Percentiles rank a stretch among this genome's conserved stretches.
Evolutionary conservation across 306 rosid species (phyloP).

Genomic region (Hippophae gyantsensis): DNA sequence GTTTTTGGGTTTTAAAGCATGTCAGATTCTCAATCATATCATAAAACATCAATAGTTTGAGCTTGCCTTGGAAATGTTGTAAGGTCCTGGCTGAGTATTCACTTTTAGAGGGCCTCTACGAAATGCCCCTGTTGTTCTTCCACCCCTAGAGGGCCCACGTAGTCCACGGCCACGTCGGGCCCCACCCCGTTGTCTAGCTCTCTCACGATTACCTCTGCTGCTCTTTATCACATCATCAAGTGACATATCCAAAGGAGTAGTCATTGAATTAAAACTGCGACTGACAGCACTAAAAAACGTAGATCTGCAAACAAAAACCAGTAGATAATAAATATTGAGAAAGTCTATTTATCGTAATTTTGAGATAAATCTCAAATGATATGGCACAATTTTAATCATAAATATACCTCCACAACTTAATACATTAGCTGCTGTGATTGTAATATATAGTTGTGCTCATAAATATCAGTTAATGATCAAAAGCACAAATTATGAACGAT

Average conservation of each 20-base stretch:
- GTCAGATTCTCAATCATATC: conserved; percentile 70
- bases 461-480: too few species aligned
- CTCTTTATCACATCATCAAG: conserved; percentile 81
- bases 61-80: conserved; percentile 99
- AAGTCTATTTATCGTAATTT: not conserved
- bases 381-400: not conserved
- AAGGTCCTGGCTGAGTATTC: conserved; percentile 59
- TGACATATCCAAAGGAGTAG: conserved; percentile 82
- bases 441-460: too few species aligned
- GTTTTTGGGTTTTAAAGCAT: conserved; percentile 31
- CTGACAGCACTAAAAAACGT: not conserved
- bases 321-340: not conserved
- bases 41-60: conserved; percentile 61
- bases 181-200: conserved; percentile 72
- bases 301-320: conserved; percentile 8
- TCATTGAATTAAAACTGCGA: conserved; percentile 26
- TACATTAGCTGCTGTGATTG: too few species aligned
- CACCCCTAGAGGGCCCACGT: conserved; percentile 38
- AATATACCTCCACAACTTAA: too few species aligned
- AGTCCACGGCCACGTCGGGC: conserved; percentile 63
- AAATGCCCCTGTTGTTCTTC: conserved; percentile 40
- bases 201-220: conserved; percentile 57
- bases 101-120: conserved; percentile 69
- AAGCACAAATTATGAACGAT: too few species aligned
- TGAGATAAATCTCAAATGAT: not conserved